Evolutionary conservation across 257 asterid genomes (phyloP).

Genomic region (Linderniella brevidens): DNA sequence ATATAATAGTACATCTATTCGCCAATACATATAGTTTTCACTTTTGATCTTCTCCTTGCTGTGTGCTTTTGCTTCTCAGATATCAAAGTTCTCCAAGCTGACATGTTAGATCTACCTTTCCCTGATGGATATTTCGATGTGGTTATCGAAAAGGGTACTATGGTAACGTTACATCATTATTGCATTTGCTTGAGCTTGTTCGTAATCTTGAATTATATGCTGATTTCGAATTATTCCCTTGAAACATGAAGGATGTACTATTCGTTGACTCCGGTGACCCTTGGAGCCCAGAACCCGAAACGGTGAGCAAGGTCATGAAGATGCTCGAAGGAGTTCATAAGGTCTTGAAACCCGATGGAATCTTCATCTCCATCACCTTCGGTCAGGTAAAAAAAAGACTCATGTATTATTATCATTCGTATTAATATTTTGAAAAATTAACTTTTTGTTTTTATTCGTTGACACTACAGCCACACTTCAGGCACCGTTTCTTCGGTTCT

Average conservation of each 20-base stretch:
- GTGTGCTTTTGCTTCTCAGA: conserved; percentile 21
- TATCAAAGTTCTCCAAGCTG: conserved; percentile 80
- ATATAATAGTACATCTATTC: too few species aligned
- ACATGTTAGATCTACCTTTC: conserved; percentile 91
- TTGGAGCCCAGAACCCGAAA: conserved; percentile 73
- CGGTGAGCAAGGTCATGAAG: conserved; percentile 53
- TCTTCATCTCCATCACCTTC: conserved; percentile 75
- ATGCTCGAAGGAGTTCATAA: conserved; percentile 82
- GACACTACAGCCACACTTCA: conserved; percentile 65
- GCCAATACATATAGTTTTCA: too few species aligned
- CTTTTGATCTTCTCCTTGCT: neutral
- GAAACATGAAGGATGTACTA: conserved; percentile 58
- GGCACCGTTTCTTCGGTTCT: conserved; percentile 62
- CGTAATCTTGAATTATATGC: neutral
- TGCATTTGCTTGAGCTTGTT: neutral
- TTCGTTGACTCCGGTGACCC: conserved; percentile 98
- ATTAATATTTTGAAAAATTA: neutral
- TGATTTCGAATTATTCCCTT: neutral
- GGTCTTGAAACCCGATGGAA: conserved; percentile 67
- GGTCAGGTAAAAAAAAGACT: conserved; percentile 53
- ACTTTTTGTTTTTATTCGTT: neutral
- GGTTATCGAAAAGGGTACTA: conserved; percentile 94
- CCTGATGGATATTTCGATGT: conserved; percentile 67
- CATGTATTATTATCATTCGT: neutral
- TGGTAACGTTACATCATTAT: conserved; percentile 32